These are phyloP conservation scores for Amanita thiersii DNA, from an alignment of 768 basidiomycete genomes.

Conservation along the genomic window DNA sequence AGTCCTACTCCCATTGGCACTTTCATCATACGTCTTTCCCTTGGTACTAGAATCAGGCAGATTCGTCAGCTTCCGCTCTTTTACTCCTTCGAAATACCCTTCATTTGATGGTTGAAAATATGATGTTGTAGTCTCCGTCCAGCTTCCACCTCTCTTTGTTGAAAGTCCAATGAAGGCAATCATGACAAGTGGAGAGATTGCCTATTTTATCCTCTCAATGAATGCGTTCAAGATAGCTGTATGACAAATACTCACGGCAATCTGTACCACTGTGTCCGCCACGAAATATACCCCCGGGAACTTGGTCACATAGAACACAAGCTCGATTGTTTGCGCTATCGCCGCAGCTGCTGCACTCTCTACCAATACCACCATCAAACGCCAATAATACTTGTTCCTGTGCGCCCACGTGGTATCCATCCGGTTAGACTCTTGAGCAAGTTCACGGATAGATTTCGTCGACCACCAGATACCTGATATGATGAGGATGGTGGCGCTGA, in stretches of 20 bases:
- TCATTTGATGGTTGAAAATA: too few species aligned
- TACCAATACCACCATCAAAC: constrained; percentile 11
- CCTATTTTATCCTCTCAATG: too few species aligned
- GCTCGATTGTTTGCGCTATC: constrained; percentile 22
- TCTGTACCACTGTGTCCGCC: constrained; percentile 21
- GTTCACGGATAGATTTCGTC: constrained; percentile 13
- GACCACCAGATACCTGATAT: constrained; percentile 22
- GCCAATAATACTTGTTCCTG: neutral
- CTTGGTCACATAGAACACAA: constrained; percentile 24
- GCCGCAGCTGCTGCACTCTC: constrained; percentile 26
- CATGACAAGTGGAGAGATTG: too few species aligned
- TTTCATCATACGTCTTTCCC: too few species aligned
- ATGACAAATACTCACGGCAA: neutral
- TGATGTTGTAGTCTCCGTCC: too few species aligned
- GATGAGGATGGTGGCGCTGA: constrained; percentile 23
- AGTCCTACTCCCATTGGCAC: too few species aligned
- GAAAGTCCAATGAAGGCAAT: too few species aligned
- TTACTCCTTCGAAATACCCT: too few species aligned
- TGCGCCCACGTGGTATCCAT: constrained; percentile 1
- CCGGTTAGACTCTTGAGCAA: neutral
- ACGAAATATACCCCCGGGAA: constrained; percentile 27
- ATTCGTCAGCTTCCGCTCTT: too few species aligned
- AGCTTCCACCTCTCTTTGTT: too few species aligned
- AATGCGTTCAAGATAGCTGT: too few species aligned
- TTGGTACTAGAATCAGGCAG: too few species aligned